Percentiles rank a stretch among this genome's conserved stretches.
These are phyloP conservation scores for Penicillium herquei DNA, from an alignment of 495 filamentous ascomycete species.

Conservation along the genomic window DNA sequence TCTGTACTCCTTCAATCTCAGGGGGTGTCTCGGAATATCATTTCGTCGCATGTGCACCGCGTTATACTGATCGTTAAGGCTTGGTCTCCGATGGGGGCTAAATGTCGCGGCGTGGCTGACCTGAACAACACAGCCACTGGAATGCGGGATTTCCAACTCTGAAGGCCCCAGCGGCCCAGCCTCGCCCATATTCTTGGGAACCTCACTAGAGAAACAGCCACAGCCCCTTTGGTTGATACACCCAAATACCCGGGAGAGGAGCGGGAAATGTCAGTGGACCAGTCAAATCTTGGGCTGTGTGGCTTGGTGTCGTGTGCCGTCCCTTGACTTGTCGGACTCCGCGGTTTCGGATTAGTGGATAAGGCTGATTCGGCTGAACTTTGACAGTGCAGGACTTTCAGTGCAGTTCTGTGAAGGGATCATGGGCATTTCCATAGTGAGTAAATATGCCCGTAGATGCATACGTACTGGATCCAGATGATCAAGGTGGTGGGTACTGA, in stretches of 20 bases:
- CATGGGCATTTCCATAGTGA: too few species aligned
- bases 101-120: conserved; percentile 1
- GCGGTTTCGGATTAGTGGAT: conserved; percentile 3
- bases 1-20: too few species aligned
- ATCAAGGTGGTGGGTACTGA: background rate
- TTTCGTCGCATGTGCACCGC: too few species aligned
- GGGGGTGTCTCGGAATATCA: too few species aligned
- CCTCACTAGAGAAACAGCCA: background rate
- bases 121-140: background rate
- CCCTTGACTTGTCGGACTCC: background rate
- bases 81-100: background rate
- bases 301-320: conserved; percentile 1
- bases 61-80: background rate
- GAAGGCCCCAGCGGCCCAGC: background rate
- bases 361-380: conserved; percentile 1
- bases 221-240: background rate
- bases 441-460: background rate
- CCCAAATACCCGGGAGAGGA: background rate
- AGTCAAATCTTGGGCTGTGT: too few species aligned
- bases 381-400: background rate
- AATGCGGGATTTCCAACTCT: background rate
- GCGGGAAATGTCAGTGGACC: background rate
- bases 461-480: background rate
- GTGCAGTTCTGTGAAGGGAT: background rate
- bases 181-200: background rate